A percentile compares a stretch with the other conserved stretches of the same genome.
phyloP scores from a whole-genome alignment of 164 flowering plant species.

The Liriodendron chinense region DNA sequence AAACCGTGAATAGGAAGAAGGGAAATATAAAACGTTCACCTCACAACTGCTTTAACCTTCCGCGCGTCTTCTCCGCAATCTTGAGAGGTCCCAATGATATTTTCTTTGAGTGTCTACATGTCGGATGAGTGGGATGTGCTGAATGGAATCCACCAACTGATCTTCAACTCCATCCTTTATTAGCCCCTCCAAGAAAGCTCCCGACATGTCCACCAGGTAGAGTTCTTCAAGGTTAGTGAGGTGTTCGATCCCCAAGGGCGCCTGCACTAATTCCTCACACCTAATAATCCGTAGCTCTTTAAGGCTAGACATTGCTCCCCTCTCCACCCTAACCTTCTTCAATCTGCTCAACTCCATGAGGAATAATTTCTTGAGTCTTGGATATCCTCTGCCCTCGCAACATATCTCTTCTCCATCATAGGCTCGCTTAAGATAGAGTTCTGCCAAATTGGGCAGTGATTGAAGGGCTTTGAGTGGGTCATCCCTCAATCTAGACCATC shows the following conservation, averaged over 20 bases:
- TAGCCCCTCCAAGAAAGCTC: too few relatives aligned
- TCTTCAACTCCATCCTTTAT: too few relatives aligned
- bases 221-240: background rate
- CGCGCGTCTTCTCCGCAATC: slow-evolving; percentile 45
- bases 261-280: slow-evolving; percentile 1
- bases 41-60: slow-evolving; percentile 28
- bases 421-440: background rate
- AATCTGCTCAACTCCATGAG: background rate
- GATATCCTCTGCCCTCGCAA: background rate
- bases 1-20: slow-evolving; percentile 5
- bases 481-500: slow-evolving; percentile 9
- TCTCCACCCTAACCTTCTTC: background rate
- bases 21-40: too few relatives aligned
- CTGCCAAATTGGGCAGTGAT: slow-evolving; percentile 2
- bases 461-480: slow-evolving; percentile 4
- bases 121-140: too few relatives aligned
- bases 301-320: background rate
- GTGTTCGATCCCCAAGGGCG: slow-evolving; percentile 1
- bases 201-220: background rate
- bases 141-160: too few relatives aligned
- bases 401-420: slow-evolving; percentile 5
- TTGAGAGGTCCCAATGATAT: slow-evolving; percentile 55
- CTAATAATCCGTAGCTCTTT: background rate
- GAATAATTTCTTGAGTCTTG: background rate
- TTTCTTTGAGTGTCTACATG: slow-evolving; percentile 19